These are phyloP conservation scores for Macrophomina tecta DNA, from an alignment of 2,329 filamentous ascomycete species.

Conservation along the genomic window DNA sequence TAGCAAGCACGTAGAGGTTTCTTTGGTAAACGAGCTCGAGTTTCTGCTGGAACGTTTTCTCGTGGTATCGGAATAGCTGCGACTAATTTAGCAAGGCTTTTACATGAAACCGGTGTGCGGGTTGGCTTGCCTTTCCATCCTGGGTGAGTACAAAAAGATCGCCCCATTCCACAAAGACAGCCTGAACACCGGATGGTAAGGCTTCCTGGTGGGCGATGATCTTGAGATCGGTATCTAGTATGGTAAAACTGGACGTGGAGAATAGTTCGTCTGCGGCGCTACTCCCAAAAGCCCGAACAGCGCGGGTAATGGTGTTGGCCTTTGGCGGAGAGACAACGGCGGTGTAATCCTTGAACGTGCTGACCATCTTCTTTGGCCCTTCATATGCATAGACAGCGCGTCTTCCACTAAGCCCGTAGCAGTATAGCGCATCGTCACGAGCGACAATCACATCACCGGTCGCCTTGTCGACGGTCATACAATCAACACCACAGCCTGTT, in stretches of 20 bases:
- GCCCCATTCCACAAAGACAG: conserved; percentile 86
- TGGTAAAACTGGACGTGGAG: conserved; percentile 83
- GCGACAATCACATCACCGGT: conserved; percentile 90
- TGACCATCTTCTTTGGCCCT: conserved; percentile 81
- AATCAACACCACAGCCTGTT: conserved; percentile 87
- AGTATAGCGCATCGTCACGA: conserved; percentile 93
- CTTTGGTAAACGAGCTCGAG: conserved; percentile 92
- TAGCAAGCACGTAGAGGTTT: conserved; percentile 89
- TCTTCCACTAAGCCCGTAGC: conserved; percentile 83
- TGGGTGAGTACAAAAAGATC: conserved; percentile 88
- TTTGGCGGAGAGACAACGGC: conserved; percentile 82
- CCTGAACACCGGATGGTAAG: conserved; percentile 78
- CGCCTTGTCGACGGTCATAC: conserved; percentile 84
- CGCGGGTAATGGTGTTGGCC: conserved; percentile 57
- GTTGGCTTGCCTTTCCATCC: conserved; percentile 79
- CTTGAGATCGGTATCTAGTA: conserved; percentile 90
- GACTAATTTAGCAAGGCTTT: conserved; percentile 29
- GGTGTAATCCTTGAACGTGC: conserved; percentile 83
- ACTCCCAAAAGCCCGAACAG: conserved; percentile 75
- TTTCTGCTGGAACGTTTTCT: conserved; percentile 88
- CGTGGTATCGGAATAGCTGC: conserved; percentile 84
- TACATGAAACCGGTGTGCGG: neutral
- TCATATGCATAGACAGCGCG: conserved; percentile 92
- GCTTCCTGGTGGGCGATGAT: conserved; percentile 90
- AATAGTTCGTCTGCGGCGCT: conserved; percentile 78